Percentiles rank a stretch among this genome's conserved stretches.
These are phyloP conservation scores for Limonium bicolor DNA, from an alignment of 148 eudicot genomes.

Conservation along the genomic window DNA sequence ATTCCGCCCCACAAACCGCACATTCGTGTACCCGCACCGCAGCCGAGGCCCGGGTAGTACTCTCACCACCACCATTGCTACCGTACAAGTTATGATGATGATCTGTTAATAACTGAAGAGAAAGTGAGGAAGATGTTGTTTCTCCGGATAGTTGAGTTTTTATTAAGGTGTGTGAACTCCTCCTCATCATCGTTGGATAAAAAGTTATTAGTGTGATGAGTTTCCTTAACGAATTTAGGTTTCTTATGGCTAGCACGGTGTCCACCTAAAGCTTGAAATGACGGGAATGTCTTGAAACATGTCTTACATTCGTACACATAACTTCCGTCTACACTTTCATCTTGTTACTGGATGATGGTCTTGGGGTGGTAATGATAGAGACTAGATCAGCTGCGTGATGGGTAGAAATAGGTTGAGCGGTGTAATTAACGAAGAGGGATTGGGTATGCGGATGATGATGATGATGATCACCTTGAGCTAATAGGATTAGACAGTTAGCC, in stretches of 20 bases:
- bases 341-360: conserved; percentile 15
- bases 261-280: conserved; percentile 76
- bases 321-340: conserved; percentile 13
- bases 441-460: neutral
- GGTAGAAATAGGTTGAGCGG: neutral
- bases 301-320: conserved; percentile 61
- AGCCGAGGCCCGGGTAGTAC: too few species aligned
- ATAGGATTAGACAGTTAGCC: conserved; percentile 41
- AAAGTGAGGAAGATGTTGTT: neutral
- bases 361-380: neutral
- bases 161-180: conserved; percentile 1
- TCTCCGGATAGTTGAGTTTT: neutral
- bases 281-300: conserved; percentile 50
- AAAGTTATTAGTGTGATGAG: conserved; percentile 1
- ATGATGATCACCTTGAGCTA: conserved; percentile 17
- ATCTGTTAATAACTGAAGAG: neutral
- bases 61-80: neutral
- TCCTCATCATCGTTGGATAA: conserved; percentile 17
- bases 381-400: neutral
- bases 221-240: conserved; percentile 21
- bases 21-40: conserved; percentile 24
- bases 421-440: neutral
- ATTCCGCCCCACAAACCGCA: conserved; percentile 27
- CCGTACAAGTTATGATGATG: neutral
- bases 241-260: conserved; percentile 84